These are phyloP conservation scores for Cylindrotheca fusiformis DNA, from an alignment of 108 stramenopile species.

Conservation along the genomic window DNA sequence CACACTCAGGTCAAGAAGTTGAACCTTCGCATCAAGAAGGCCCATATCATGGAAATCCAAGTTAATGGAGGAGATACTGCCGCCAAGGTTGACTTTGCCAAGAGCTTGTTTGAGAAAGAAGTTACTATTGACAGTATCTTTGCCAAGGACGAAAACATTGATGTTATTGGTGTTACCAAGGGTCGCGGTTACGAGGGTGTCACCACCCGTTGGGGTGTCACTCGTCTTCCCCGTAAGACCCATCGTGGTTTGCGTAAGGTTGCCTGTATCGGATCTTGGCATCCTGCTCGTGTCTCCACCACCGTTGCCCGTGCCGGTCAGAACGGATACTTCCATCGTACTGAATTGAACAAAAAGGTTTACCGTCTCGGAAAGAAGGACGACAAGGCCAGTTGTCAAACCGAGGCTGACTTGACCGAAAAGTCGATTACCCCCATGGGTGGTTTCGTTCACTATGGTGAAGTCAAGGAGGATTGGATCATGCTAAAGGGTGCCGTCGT, in stretches of 20 bases:
- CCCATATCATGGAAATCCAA: conserved; percentile 99
- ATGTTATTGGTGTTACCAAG: conserved; percentile 97
- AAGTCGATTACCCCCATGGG: conserved; percentile 99
- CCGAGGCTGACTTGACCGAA: conserved; percentile 97
- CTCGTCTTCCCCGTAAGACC: conserved; percentile 99
- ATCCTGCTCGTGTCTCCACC: conserved; percentile 97
- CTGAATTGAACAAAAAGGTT: conserved; percentile 99
- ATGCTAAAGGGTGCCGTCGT: conserved; percentile 99
- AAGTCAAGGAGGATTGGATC: conserved; percentile 98
- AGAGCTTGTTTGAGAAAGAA: conserved; percentile 96
- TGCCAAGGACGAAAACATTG: conserved; percentile 94
- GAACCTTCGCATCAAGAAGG: conserved; percentile 98
- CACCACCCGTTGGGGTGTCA: conserved; percentile 98
- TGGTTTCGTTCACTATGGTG: conserved; percentile 97
- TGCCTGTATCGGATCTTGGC: conserved; percentile 99
- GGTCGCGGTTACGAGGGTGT: conserved; percentile 99
- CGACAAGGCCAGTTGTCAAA: conserved; percentile 91
- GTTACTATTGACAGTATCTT: conserved; percentile 94
- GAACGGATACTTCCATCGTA: conserved; percentile 99
- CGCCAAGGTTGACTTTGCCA: conserved; percentile 99
- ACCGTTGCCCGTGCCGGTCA: conserved; percentile 99
- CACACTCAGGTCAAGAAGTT: conserved; percentile 98
- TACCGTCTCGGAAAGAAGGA: conserved; percentile 99
- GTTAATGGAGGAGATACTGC: conserved; percentile 97
- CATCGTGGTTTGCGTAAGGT: conserved; percentile 99